phyloP scores from a whole-genome alignment of 2,329 filamentous ascomycete genomes.

The Chrysoporthe austroafricana region DNA sequence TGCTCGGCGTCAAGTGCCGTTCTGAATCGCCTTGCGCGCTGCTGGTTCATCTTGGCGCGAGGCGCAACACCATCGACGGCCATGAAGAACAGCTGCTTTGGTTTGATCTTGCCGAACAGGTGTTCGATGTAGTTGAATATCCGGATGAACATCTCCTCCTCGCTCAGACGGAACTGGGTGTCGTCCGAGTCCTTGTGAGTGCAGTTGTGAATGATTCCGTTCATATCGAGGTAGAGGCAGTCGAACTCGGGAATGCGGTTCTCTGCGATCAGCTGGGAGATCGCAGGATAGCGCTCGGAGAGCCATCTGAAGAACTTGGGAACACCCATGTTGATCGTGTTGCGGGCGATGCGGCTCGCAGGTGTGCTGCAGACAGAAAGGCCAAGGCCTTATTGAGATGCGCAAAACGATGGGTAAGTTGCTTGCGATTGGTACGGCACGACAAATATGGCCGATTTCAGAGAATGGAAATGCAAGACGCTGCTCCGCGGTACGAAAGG shows the following conservation, averaged over 20 bases:
- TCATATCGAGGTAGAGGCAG: conserved; percentile 97
- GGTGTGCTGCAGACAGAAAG: conserved; percentile 1
- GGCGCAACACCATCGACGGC: conserved; percentile 97
- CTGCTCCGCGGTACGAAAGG: neutral
- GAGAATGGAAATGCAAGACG: conserved; percentile 23
- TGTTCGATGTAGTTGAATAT: conserved; percentile 99
- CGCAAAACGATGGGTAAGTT: conserved; percentile 3
- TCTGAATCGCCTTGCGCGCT: conserved; percentile 91
- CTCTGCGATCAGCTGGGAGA: conserved; percentile 97
- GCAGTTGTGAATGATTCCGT: conserved; percentile 99
- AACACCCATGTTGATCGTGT: conserved; percentile 45
- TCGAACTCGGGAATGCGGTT: conserved; percentile 99
- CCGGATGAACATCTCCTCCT: conserved; percentile 99
- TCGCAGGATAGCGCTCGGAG: conserved; percentile 97
- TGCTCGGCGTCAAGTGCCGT: conserved; percentile 90
- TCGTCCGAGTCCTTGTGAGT: conserved; percentile 96
- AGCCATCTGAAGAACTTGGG: conserved; percentile 99
- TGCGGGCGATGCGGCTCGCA: conserved; percentile 29
- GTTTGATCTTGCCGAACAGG: conserved; percentile 97
- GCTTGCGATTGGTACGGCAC: conserved; percentile 18
- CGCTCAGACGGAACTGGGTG: conserved; percentile 87
- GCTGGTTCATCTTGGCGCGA: conserved; percentile 99
- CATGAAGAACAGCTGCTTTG: conserved; percentile 99
- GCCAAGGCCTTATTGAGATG: neutral
- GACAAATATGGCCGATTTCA: conserved; percentile 27